phyloP scores from a whole-genome alignment of 2,329 filamentous ascomycete species.

The Xylariales sp. region DNA sequence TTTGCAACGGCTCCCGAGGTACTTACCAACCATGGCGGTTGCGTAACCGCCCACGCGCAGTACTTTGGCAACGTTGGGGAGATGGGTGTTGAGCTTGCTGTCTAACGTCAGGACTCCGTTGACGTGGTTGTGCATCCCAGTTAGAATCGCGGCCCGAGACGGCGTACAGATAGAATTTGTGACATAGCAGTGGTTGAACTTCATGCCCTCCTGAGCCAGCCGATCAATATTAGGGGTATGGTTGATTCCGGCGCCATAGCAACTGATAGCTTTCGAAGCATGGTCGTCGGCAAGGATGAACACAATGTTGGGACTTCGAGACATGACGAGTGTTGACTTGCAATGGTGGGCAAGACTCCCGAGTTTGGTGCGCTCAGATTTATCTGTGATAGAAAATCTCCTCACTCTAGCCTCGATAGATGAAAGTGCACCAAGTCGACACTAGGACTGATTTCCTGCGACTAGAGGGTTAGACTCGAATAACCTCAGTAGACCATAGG shows the following conservation, averaged over 20 bases:
- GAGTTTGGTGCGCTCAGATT: too few relatives aligned
- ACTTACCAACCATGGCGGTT: slow-evolving; percentile 43
- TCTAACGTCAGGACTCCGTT: slow-evolving; percentile 47
- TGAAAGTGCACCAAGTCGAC: too few relatives aligned
- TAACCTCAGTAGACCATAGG: too few relatives aligned
- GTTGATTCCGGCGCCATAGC: slow-evolving; percentile 48
- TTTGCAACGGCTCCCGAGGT: too few relatives aligned
- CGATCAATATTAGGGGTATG: slow-evolving; percentile 47
- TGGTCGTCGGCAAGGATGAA: slow-evolving; percentile 55
- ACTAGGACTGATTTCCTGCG: too few relatives aligned
- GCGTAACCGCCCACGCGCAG: slow-evolving; percentile 41
- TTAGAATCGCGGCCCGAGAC: slow-evolving; percentile 43
- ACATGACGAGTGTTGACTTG: too few relatives aligned
- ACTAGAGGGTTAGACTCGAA: too few relatives aligned
- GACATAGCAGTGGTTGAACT: slow-evolving; percentile 50
- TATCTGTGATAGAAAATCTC: too few relatives aligned
- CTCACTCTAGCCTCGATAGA: too few relatives aligned
- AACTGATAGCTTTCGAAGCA: slow-evolving; percentile 43
- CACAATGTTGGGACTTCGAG: slow-evolving; percentile 35
- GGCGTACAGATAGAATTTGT: slow-evolving; percentile 51
- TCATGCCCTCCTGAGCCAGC: slow-evolving; percentile 43
- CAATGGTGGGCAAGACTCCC: too few relatives aligned
- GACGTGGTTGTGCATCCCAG: slow-evolving; percentile 48
- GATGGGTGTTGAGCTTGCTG: slow-evolving; percentile 41
- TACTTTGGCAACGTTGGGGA: slow-evolving; percentile 48